Percentiles rank a stretch among this genome's conserved stretches.
These are phyloP conservation scores for Coemansia asiatica DNA, from an alignment of 192 early-diverging fungal genomes.

Conservation along the genomic window DNA sequence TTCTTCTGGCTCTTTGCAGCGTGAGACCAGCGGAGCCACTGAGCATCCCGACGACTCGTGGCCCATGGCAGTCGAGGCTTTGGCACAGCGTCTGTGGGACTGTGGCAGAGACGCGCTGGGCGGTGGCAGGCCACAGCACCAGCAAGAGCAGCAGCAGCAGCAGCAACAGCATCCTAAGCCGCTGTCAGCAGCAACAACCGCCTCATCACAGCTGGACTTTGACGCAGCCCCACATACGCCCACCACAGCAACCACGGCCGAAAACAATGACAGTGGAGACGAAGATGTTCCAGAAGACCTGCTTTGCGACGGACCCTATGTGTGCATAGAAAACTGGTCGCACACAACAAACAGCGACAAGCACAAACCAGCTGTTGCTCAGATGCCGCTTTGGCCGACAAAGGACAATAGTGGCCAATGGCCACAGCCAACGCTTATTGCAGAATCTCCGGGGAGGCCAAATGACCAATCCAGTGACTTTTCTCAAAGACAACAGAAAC, in stretches of 20 bases:
- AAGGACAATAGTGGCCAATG: background rate
- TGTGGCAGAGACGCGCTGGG: conserved; percentile 21
- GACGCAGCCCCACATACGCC: conserved; percentile 1
- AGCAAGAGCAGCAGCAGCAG: background rate
- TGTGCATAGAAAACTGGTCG: conserved; percentile 17
- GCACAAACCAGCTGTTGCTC: background rate
- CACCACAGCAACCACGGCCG: background rate
- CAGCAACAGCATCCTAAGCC: background rate
- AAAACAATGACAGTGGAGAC: conserved; percentile 9
- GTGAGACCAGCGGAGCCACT: background rate
- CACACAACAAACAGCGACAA: background rate
- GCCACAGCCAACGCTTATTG: background rate
- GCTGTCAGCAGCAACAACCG: background rate
- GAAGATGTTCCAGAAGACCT: conserved; percentile 7
- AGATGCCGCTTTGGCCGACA: no score
- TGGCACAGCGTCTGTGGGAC: conserved; percentile 36
- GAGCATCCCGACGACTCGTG: conserved; percentile 14
- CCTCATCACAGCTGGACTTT: conserved; percentile 10
- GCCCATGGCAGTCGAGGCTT: conserved; percentile 31
- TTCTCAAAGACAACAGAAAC: background rate
- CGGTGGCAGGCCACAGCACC: background rate
- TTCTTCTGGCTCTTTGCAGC: background rate
- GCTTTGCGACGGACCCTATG: conserved; percentile 44
- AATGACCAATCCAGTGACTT: background rate
- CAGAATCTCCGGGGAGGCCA: background rate